These are phyloP conservation scores for Lachancea fermentati DNA, from an alignment of 805 yeast genomes.

Conservation along the genomic window DNA sequence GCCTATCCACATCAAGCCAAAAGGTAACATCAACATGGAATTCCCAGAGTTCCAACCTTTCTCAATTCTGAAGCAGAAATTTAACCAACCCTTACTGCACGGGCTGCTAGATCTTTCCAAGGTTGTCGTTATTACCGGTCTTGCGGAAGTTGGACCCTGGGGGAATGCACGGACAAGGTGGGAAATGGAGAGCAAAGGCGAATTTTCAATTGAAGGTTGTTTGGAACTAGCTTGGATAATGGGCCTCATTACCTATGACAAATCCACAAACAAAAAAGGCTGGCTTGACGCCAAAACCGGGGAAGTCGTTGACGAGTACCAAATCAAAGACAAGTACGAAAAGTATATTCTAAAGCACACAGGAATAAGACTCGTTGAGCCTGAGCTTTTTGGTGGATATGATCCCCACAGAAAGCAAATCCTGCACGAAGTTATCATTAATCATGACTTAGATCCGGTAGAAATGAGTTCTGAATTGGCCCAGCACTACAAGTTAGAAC, in stretches of 20 bases:
- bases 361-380: slow-evolving; percentile 82
- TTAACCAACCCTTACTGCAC: slow-evolving; percentile 46
- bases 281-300: slow-evolving; percentile 82
- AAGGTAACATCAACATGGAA: slow-evolving; percentile 72
- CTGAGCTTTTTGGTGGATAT: slow-evolving; percentile 74
- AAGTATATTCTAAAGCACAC: slow-evolving; percentile 67
- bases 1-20: slow-evolving; percentile 48
- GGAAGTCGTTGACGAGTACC: slow-evolving; percentile 72
- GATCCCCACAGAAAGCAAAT: slow-evolving; percentile 77
- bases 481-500: slow-evolving; percentile 71
- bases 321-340: slow-evolving; percentile 76
- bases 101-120: slow-evolving; percentile 75
- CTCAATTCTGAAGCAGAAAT: slow-evolving; percentile 47
- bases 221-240: slow-evolving; percentile 93
- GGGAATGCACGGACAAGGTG: slow-evolving; percentile 89
- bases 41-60: slow-evolving; percentile 70
- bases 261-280: slow-evolving; percentile 50
- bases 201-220: slow-evolving; percentile 81
- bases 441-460: slow-evolving; percentile 80
- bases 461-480: slow-evolving; percentile 80
- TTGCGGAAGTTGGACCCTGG: slow-evolving; percentile 90
- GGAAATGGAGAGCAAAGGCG: slow-evolving; percentile 87
- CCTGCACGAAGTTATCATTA: slow-evolving; percentile 78
- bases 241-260: slow-evolving; percentile 71
- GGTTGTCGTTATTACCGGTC: slow-evolving; percentile 81